Percentiles rank a stretch among this genome's conserved stretches.
phyloP scores from a whole-genome alignment of 2,329 filamentous ascomycete species.

The Trichoderma aggressivum region DNA sequence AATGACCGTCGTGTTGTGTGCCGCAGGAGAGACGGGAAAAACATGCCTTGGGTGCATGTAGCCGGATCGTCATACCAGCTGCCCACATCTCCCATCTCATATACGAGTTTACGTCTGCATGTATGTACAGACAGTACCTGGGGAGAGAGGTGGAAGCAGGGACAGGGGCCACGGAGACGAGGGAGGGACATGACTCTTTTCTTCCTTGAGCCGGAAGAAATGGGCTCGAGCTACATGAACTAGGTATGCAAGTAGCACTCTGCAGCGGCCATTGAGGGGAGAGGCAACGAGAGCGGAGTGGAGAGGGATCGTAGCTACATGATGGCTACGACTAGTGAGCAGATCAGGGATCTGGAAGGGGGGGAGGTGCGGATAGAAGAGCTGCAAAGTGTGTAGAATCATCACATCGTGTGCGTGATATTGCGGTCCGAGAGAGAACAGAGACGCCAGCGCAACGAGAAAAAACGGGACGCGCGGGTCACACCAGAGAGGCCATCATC shows the following conservation, averaged over 20 bases:
- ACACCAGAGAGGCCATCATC: constrained; percentile 13
- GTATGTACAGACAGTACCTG: background rate
- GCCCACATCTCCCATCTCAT: background rate
- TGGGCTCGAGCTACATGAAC: background rate
- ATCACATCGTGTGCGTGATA: constrained; percentile 11
- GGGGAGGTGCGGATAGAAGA: background rate
- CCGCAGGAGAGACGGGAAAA: background rate
- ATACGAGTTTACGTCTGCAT: background rate
- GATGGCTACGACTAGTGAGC: background rate
- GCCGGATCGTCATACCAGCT: constrained; percentile 6
- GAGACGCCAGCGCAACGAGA: constrained; percentile 5
- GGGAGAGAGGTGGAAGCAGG: background rate
- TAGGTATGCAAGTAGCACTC: background rate
- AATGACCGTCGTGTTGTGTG: background rate
- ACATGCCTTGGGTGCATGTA: constrained; percentile 6
- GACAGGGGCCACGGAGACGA: background rate
- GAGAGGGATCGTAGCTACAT: constrained; percentile 4
- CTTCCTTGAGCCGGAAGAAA: background rate
- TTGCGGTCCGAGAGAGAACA: background rate
- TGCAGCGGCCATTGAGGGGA: background rate
- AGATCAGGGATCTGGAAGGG: background rate
- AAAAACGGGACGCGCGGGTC: constrained; percentile 19
- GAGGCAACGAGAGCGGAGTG: background rate
- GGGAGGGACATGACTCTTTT: background rate
- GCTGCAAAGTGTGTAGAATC: background rate